Evolutionary conservation across 148 eudicot species (phyloP), one percentile per base, ranked within the genome.

Genomic region (Persicaria tinctoria): DNA sequence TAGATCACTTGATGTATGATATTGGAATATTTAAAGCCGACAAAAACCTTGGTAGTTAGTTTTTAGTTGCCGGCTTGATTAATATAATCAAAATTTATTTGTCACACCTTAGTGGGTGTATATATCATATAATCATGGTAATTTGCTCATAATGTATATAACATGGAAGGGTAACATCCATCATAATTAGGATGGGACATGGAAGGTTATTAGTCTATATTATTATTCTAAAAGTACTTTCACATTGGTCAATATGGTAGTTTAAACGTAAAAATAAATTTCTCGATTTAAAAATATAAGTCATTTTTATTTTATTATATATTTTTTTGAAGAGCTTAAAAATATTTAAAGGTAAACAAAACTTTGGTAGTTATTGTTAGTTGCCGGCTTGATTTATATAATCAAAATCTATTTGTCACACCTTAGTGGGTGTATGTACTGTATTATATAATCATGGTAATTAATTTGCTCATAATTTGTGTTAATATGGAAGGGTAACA

Each of bases 181-280:
- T 62, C 10, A 62, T 62, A 0, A 10, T 32, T 62, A 62, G 45
- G 44, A 23, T 62, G 68, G 5, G 68, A 62, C 44, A 62, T 23
- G 68, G 68, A 62, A 62, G 68, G 68, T 62, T 27, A 62, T 41
- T 62, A 20, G 68, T 62, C 45, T 10, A 59, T 14, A 5, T 59
- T 32, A 10, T 5, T 62, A 27, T 62, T 27, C 12, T 10, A 27
- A 56, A 62, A 62, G 68, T 32, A 62, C 68, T 62, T 62, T 62
- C 27, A 0, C 45, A 20, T 62, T 32, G 68, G 68, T 62, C 68
- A 62, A 62, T 62, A 45, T 44, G 68, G 68, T 62, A 62, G 45
- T 27, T 62, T 62, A 62, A 62, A 23, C 46, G 68, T 62, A 27
- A 32, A 62, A 62, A 3, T 5, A 2, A 4, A 3, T 2, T 3